phyloP scores from a whole-genome alignment of 2,329 filamentous ascomycete species.

The Phialophora expanda region DNA sequence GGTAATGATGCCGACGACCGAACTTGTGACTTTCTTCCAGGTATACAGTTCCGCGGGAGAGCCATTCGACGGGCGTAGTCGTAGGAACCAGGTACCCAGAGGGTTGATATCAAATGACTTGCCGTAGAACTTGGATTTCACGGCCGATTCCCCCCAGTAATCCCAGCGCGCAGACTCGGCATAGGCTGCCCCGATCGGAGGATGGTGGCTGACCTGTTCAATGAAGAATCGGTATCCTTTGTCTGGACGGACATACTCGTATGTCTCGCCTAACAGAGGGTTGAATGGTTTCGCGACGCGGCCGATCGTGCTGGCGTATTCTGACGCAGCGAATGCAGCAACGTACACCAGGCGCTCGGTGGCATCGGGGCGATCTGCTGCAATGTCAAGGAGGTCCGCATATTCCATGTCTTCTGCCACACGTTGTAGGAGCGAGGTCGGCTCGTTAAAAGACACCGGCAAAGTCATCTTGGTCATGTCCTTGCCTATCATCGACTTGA shows the following conservation, averaged over 20 bases:
- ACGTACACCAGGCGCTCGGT: constrained; percentile 94
- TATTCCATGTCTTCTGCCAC: constrained; percentile 99
- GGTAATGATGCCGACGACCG: constrained; percentile 97
- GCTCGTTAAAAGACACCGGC: constrained; percentile 97
- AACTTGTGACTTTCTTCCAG: constrained; percentile 98
- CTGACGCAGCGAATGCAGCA: constrained; percentile 91
- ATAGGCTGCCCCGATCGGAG: constrained; percentile 89
- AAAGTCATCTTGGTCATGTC: constrained; percentile 99
- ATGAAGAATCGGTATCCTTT: constrained; percentile 99
- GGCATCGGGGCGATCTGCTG: constrained; percentile 82
- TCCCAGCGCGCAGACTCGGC: constrained; percentile 94
- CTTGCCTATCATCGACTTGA: constrained; percentile 99
- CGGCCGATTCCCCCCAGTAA: constrained; percentile 92
- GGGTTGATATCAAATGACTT: constrained; percentile 98
- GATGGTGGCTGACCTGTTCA: constrained; percentile 97
- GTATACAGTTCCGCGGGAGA: constrained; percentile 88
- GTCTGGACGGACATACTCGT: constrained; percentile 93
- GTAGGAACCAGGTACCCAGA: constrained; percentile 95
- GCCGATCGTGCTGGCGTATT: constrained; percentile 95
- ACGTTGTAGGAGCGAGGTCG: constrained; percentile 90
- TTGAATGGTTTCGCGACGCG: constrained; percentile 99
- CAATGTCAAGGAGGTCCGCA: constrained; percentile 85
- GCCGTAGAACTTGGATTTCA: constrained; percentile 96
- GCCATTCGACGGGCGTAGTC: constrained; percentile 74
- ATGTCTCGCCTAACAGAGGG: constrained; percentile 92